Evolutionary conservation across 176 grass and related monocot species (phyloP).

Genomic region (Cocos nucifera): DNA sequence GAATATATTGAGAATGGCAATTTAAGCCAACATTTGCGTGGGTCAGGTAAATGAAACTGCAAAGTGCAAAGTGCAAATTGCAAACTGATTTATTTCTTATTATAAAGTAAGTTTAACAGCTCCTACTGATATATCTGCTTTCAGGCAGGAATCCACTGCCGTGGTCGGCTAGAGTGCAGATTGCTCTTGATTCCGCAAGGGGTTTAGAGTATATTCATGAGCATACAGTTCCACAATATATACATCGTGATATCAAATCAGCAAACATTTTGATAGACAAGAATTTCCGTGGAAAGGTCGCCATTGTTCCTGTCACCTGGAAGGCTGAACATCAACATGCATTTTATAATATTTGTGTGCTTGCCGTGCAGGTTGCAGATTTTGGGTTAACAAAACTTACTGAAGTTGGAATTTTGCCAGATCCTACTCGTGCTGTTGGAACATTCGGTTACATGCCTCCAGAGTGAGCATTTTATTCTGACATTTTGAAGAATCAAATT

Average conservation of each 20-base stretch:
- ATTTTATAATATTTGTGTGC: background rate
- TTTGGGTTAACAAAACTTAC: conserved; percentile 29
- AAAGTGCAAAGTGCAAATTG: too few relatives aligned
- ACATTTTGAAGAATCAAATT: background rate
- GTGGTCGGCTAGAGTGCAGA: conserved; percentile 19
- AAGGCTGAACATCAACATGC: too few relatives aligned
- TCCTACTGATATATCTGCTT: background rate
- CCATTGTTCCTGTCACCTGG: background rate
- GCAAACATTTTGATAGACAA: conserved; percentile 22
- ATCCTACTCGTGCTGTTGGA: conserved; percentile 21
- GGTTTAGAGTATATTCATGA: conserved; percentile 27
- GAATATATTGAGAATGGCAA: conserved; percentile 29
- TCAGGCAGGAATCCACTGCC: conserved; percentile 19
- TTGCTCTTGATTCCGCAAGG: conserved; percentile 25
- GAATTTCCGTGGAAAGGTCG: conserved; percentile 21
- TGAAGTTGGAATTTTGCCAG: conserved; percentile 4
- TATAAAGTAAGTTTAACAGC: too few relatives aligned
- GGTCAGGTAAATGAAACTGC: conserved; percentile 9
- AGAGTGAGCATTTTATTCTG: background rate
- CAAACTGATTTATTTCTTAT: too few relatives aligned
- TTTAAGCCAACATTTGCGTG: conserved; percentile 25
- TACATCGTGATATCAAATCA: conserved; percentile 28
- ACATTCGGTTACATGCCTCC: conserved; percentile 30
- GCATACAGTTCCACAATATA: conserved; percentile 26
- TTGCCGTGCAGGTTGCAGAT: conserved; percentile 19